Conservation (phyloP, 345 rosid genomes). For the Populus ilicifolia region DNA sequence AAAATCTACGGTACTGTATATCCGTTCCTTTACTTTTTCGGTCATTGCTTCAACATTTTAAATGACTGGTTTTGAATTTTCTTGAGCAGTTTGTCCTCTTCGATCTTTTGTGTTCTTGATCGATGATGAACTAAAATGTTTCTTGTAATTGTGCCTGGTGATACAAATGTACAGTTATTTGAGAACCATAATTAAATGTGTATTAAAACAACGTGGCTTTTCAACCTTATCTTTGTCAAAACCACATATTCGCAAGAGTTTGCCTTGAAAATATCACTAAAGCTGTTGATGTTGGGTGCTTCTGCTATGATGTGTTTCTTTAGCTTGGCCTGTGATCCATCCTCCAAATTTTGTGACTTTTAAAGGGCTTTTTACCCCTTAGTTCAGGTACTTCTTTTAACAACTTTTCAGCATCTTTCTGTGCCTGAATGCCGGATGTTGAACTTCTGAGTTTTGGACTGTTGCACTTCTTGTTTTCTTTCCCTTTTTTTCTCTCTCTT, state of each 20-base stretch:
- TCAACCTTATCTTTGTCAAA: background rate
- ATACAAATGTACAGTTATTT: background rate
- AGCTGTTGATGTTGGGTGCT: conserved; percentile 7
- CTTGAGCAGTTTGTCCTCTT: too few species aligned
- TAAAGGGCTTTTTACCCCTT: conserved; percentile 8
- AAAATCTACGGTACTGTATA: conserved; percentile 69
- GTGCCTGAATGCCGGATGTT: conserved; percentile 46
- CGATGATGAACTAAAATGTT: background rate
- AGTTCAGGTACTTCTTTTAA: conserved; percentile 29
- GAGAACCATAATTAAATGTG: background rate
- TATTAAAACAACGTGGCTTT: background rate
- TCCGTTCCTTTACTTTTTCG: background rate
- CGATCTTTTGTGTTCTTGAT: background rate
- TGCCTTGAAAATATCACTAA: conserved; percentile 10
- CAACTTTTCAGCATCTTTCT: conserved; percentile 42
- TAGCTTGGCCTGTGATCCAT: conserved; percentile 11
- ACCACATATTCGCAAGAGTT: background rate
- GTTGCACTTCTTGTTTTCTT: conserved; percentile 27
- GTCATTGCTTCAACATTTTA: background rate
- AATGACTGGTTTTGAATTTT: background rate
- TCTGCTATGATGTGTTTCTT: conserved; percentile 18
- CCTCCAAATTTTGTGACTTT: conserved; percentile 27
- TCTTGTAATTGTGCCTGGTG: background rate
- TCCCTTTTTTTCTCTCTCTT: background rate
- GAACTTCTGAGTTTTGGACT: conserved; percentile 49